phyloP scores from a whole-genome alignment of 2,329 filamentous ascomycete genomes.

The Fusarium anguioides region DNA sequence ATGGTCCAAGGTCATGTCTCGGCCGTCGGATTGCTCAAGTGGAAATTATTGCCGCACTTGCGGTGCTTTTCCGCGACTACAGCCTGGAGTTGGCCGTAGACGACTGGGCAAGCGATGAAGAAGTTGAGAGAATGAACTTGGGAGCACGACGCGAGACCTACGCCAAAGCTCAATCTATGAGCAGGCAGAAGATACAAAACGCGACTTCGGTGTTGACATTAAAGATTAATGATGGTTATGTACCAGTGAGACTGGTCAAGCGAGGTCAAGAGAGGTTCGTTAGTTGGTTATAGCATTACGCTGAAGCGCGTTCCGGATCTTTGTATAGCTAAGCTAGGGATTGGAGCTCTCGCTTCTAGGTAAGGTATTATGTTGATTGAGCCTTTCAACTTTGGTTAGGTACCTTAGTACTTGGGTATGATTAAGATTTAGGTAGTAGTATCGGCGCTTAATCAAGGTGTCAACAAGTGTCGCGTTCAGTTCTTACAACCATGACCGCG shows the following conservation, averaged over 20 bases:
- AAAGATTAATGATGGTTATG: constrained; percentile 71
- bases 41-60: constrained; percentile 66
- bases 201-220: constrained; percentile 76
- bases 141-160: constrained; percentile 66
- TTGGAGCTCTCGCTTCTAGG: neutral
- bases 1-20: constrained; percentile 67
- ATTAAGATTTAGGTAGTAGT: neutral
- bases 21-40: constrained; percentile 70
- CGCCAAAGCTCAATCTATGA: constrained; percentile 67
- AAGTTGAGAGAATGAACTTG: constrained; percentile 62
- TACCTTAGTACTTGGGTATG: too few species aligned
- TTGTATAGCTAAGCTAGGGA: neutral
- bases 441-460: neutral
- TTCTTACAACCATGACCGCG: too few species aligned
- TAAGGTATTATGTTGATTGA: neutral
- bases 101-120: constrained; percentile 64
- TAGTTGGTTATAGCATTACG: constrained; percentile 43
- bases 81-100: constrained; percentile 78
- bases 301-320: neutral
- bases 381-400: neutral
- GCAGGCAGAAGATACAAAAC: constrained; percentile 61
- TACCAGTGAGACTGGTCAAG: constrained; percentile 75
- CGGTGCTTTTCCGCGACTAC: constrained; percentile 67
- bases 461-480: neutral
- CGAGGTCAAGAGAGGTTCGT: constrained; percentile 77